Conservation (phyloP, 768 basidiomycete genomes). For the Cystofilobasidium ferigula region DNA sequence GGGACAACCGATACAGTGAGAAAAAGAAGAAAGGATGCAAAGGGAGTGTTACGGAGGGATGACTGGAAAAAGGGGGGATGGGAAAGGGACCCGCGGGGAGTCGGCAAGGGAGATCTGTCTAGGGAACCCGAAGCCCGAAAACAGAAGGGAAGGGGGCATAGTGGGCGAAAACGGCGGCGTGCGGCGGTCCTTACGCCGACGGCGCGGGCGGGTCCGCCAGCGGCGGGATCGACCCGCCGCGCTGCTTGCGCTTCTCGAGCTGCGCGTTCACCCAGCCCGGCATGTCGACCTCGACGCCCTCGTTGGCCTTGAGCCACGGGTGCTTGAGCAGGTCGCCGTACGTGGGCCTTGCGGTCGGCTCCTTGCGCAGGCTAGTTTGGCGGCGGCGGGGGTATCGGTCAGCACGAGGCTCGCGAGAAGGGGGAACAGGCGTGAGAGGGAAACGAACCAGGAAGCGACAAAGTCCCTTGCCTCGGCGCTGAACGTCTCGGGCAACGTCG, state of each 20-base stretch:
- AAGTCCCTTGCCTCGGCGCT: slow-evolving; percentile 65
- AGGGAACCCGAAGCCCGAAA: background rate
- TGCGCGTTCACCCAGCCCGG: slow-evolving; percentile 57
- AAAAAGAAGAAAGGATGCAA: no score
- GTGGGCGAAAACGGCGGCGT: no score
- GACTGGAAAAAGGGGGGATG: no score
- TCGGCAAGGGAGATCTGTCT: no score
- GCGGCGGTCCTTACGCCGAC: background rate
- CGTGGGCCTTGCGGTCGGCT: slow-evolving; percentile 63
- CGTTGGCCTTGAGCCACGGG: slow-evolving; percentile 61
- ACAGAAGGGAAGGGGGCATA: background rate
- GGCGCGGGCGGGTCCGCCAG: slow-evolving; percentile 2
- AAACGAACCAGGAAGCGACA: slow-evolving; percentile 54
- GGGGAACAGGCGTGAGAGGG: background rate
- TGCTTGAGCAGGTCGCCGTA: slow-evolving; percentile 75
- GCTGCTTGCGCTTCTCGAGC: slow-evolving; percentile 33
- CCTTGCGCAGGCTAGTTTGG: slow-evolving; percentile 64
- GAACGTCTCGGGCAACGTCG: slow-evolving; percentile 65
- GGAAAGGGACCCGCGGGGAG: no score
- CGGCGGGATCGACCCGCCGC: slow-evolving; percentile 11
- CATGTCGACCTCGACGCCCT: slow-evolving; percentile 64
- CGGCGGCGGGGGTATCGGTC: background rate
- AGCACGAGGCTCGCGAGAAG: slow-evolving; percentile 14
- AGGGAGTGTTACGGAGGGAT: no score
- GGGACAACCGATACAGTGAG: no score